Base-by-base conservation (phyloP, 768 basidiomycete species). In the Cyclocybe cylindracea region DNA sequence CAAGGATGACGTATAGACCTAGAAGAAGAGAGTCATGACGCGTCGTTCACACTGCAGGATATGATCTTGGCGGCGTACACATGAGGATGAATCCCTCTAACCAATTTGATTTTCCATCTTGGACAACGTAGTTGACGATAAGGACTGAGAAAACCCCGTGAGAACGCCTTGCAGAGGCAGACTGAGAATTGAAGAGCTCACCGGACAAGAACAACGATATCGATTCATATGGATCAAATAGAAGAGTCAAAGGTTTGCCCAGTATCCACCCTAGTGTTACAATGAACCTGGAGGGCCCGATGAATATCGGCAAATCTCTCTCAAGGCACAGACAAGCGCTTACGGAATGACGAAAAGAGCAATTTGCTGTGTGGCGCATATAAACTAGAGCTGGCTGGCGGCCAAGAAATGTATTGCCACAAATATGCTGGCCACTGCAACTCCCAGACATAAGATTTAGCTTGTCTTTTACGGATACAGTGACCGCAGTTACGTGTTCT, bases 401-500 rank as follows among this genome's bases (percentile, higher is more conserved):
- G 35, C 41, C 10, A 39, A 8, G 32, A 13, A 46, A 43, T 10
- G 33, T 14, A 38, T 6, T 13, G 76, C n/a, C n/a, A n/a, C n/a
- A n/a, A n/a, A n/a, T n/a, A n/a, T n/a, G n/a, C n/a, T n/a, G n/a
- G n/a, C n/a, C 13, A 93, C 89, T n/a, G 94, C 91, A 16, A 96
- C 91, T 19, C 89, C 86, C 49, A 97, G 75, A 62, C 89, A n/a
- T 91, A 5, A 97, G 78, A 40, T 90, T 90, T 16, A 97, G 72
- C 66, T 95, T 93, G 68, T 87, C 84, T 69, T 95, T 95, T 52
- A 92, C 87, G 0, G 94, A 91, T 6, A 94, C 94, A 1, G 88
- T 87, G 24, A 97, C 91, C 10, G 94, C 94, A 2, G 93, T 97
- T 36, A 86, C 87, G 63, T 95, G 94, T 63, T 97, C 94, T 73